Conservation (phyloP, 2,329 filamentous ascomycete species). For the Ascochyta rabiei region DNA sequence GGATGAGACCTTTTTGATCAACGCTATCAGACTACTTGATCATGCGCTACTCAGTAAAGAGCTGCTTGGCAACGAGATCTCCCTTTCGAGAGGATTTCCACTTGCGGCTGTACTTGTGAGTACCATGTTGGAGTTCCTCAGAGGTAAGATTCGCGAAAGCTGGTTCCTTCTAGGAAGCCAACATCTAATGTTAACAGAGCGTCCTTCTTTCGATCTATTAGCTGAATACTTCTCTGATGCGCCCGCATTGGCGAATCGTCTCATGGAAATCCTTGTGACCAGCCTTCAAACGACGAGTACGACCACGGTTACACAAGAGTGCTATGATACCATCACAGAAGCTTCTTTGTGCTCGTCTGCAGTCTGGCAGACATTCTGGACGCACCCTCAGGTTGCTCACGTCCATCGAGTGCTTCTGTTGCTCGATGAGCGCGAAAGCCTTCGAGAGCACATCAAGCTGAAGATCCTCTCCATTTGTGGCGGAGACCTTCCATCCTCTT, state of each 20-base stretch:
- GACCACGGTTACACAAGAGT: slow-evolving; percentile 25
- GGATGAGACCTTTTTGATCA: slow-evolving; percentile 41
- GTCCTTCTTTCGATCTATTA: slow-evolving; percentile 39
- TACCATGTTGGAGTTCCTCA: slow-evolving; percentile 42
- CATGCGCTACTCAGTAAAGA: slow-evolving; percentile 36
- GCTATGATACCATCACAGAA: slow-evolving; percentile 45
- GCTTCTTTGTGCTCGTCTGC: slow-evolving; percentile 43
- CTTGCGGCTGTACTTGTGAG: slow-evolving; percentile 37
- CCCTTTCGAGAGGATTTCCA: slow-evolving; percentile 28
- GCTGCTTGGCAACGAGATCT: slow-evolving; percentile 31
- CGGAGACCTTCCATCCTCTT: slow-evolving; percentile 42
- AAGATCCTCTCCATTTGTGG: slow-evolving; percentile 45
- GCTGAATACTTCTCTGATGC: slow-evolving; percentile 42
- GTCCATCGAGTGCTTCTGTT: slow-evolving; percentile 45
- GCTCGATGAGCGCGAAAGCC: slow-evolving; percentile 23
- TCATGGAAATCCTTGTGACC: slow-evolving; percentile 35
- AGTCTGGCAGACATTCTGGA: slow-evolving; percentile 44
- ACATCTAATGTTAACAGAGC: slow-evolving; percentile 42
- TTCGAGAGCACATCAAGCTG: slow-evolving; percentile 36
- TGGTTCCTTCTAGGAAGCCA: slow-evolving; percentile 4
- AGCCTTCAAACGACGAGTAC: slow-evolving; percentile 26
- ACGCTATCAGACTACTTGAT: slow-evolving; percentile 39
- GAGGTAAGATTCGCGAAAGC: slow-evolving; percentile 31
- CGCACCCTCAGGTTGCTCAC: slow-evolving; percentile 24
- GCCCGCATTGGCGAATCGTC: slow-evolving; percentile 35